Base-by-base conservation (phyloP, 768 basidiomycete genomes). In the Sporobolomyces phaffii region DNA sequence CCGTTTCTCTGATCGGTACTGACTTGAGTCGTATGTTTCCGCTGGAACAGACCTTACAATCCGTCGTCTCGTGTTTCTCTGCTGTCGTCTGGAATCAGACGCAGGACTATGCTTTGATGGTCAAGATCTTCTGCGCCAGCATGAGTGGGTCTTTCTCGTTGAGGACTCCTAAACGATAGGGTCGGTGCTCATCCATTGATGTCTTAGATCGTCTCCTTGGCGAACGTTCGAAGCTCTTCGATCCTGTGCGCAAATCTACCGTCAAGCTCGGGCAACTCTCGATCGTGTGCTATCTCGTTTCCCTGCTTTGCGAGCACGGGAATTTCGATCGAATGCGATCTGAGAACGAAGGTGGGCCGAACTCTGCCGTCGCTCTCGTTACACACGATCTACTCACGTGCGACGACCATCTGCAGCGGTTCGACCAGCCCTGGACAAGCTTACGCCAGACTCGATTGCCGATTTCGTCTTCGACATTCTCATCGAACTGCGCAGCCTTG, bases 31-130 rank as follows among this genome's bases (percentile, higher is more conserved):
- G 59, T n/a, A n/a, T n/a, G n/a, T n/a, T n/a, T n/a, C n/a, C n/a
- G n/a, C n/a, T n/a, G n/a, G 22, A 47, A 2, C 69, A 92, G 88
- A 86, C 88, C 26, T 77, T 98, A 36, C 91, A 93, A 79, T 96
- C 97, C 77, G 85, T 86, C 17, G 88, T 98, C 18, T 90, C 90
- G 0, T 97, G 93, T 71, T 86, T 94, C 80, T 94, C 92, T 75
- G 83, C 84, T 0, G 88, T 89, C 1, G 87, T 93, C 1, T 85
- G 86, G 56, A 79, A 89, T 71, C 81, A 98, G 22, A 97, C 96
- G 0, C 88, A 90, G 65, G 91, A 97, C 72, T 94, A 87, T 73
- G 79, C 79, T 20, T 83, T 86, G 40, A 81, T 97, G 22, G 83
- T 91, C 29, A 86, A 85, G 38, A 81, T 97, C 6, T 76, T 97